These are phyloP conservation scores for Globisporangium splendens DNA, from an alignment of 352 stramenopile species.

Conservation along the genomic window DNA sequence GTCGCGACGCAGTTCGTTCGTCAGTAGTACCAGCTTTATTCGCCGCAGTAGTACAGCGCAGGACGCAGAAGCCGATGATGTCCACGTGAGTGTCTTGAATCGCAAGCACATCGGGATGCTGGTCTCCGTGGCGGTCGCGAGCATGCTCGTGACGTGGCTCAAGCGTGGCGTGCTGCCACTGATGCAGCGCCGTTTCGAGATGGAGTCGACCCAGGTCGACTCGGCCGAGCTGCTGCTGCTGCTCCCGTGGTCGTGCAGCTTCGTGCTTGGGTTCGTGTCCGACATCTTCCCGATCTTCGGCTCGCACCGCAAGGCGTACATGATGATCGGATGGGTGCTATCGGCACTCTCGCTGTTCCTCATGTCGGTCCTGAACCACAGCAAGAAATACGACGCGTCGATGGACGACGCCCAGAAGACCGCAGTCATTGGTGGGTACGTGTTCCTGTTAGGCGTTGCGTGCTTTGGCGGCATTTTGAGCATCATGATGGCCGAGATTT, in stretches of 20 bases:
- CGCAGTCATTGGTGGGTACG: constrained; percentile 28
- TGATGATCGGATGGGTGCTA: constrained; percentile 19
- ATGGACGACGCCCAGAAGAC: constrained; percentile 20
- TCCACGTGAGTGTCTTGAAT: constrained; percentile 17
- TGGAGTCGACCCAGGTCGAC: constrained; percentile 35
- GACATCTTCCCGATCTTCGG: constrained; percentile 20
- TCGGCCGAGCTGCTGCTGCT: constrained; percentile 31
- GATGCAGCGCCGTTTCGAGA: constrained; percentile 29
- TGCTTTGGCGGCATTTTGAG: constrained; percentile 44
- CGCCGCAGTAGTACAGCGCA: neutral
- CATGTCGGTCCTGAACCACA: constrained; percentile 29
- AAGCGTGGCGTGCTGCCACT: constrained; percentile 41
- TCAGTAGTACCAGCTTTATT: no score
- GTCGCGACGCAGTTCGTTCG: neutral
- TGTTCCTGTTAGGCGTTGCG: constrained; percentile 29
- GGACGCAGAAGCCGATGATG: neutral
- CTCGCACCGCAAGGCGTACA: constrained; percentile 21
- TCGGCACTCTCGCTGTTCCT: constrained; percentile 23
- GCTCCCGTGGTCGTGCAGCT: constrained; percentile 39
- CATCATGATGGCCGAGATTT: constrained; percentile 40
- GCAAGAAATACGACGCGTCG: constrained; percentile 18
- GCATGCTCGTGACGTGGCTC: constrained; percentile 37
- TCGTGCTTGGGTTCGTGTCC: constrained; percentile 17
- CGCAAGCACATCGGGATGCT: constrained; percentile 33
- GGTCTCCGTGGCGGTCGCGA: constrained; percentile 32